Evolutionary conservation across 2,329 filamentous ascomycete species (phyloP).

Genomic region (Periconia sp.): DNA sequence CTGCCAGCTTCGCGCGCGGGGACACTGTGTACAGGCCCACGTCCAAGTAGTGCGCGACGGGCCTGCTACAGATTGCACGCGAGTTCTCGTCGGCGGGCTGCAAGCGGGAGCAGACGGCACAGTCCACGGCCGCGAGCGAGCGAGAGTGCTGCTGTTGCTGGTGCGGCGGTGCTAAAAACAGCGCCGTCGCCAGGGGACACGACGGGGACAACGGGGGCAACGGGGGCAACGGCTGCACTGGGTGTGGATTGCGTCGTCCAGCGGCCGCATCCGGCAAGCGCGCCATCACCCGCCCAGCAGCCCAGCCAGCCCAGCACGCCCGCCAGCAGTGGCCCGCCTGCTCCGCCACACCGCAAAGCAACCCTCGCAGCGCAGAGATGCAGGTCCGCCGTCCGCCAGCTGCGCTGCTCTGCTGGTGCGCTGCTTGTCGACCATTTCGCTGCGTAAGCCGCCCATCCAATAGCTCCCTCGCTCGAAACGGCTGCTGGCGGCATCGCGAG

Average conservation of each 20-base stretch:
- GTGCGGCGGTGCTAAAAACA: background rate
- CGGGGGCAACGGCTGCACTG: background rate
- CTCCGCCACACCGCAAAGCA: conserved; percentile 13
- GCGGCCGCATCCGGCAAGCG: conserved; percentile 12
- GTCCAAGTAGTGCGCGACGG: background rate
- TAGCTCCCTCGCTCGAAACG: background rate
- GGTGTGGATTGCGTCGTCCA: background rate
- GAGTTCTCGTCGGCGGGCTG: background rate
- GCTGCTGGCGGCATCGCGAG: background rate
- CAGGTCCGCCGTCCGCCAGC: conserved; percentile 7
- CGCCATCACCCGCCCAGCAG: background rate
- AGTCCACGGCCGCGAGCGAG: too few species aligned
- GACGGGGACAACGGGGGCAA: background rate
- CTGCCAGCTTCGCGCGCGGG: conserved; percentile 8
- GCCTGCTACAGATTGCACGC: background rate
- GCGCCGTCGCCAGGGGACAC: background rate
- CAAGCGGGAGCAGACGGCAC: too few species aligned
- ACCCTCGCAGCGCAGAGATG: conserved; percentile 4
- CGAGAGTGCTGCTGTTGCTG: background rate
- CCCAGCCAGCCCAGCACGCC: conserved; percentile 7
- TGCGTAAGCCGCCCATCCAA: conserved; percentile 7
- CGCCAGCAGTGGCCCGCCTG: too few species aligned
- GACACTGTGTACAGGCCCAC: background rate
- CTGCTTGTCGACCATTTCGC: too few species aligned
- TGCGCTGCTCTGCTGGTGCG: conserved; percentile 9